Base-by-base conservation (phyloP, 2,329 filamentous ascomycete genomes). In the Stagonosporopsis chrysanthemi region DNA sequence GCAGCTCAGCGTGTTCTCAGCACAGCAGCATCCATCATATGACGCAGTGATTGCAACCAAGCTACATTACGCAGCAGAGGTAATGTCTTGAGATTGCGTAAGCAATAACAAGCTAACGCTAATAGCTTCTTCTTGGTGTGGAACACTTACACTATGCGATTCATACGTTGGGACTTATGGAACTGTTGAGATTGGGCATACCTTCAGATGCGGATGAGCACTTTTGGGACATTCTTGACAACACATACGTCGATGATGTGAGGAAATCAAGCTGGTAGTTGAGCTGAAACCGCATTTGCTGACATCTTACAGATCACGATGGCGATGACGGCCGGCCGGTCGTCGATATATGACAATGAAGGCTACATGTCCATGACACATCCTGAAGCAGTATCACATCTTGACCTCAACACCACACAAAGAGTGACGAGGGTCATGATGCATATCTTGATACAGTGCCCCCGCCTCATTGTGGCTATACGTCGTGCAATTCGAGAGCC, bases 11-110 rank as follows among this genome's bases (percentile, higher is more conserved):
- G 8, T 56, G 2, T 19, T 40, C 15, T 26, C 24, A 6, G 31
- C 45, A 14, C 24, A 40, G 15, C 8, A 45, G 3, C 15, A 28
- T 14, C 52, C 52, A 1, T 41, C 45, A 1, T 56, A 44, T 8
- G 35, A 56, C 15, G 26, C 44, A 19, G 11, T 56, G 9, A 11
- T 45, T 22, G 45, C 52, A 4, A 56, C 46, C 8, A 56, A 56
- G 35, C 23, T 56, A 22, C 52, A 56, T 12, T 56, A 56, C 28
- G 45, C 52, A 26, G 46, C 52, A 15, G 52, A 56, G 52, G 52
- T 56, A 28, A 28, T 8, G n/a, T 3, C 7, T 11, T 22, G 3
- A 2, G 6, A 11, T 6, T 19, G 6, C 2, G 6, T n/a, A 14
- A 4, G 8, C 28, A 9, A 1, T 2, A 2, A 15, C 2, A 7